Evolutionary conservation across 371 early-diverging fungal species (phyloP), one percentile per base, ranked within the genome.

Genomic region (Circinella minor): DNA sequence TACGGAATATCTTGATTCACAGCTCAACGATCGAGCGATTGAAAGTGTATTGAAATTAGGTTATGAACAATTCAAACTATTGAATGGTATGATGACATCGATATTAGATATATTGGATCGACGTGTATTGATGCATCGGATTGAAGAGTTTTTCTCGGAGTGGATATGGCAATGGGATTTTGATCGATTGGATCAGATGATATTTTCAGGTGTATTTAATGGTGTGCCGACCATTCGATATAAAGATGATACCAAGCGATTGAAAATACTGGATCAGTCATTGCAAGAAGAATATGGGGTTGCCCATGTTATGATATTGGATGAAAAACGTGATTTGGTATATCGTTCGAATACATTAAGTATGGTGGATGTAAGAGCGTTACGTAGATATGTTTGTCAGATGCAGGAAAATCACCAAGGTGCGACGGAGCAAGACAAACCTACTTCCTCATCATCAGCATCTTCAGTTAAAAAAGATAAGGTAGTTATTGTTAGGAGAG

Each of bases 151-250:
- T 65, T 90, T 88, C 66, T 86, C 85, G 5, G 81, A 86, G 15
- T 89, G 89, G 90, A 88, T 90, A 39, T 84, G 86, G 77, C 75
- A 85, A 55, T 89, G 88, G 90, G 86, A 90, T 67, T 88, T 89
- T 74, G 88, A 88, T 75, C 79, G 79, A n/a, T 57, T 76, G 46
- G 81, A 80, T 65, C 77, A 70, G 20, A 80, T 80, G 75, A 66
- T 77, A 4, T 79, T 77, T 66, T 59, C 71, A 3, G 75, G 78
- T 17, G 79, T 84, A 1, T 82, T 85, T 55, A 79, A 85, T 55
- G 80, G 81, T 15, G 70, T 83, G 0, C 87, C 63, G 72, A 76
- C 10, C 74, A 82, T 9, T 81, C 86, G 36, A 60, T 82, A 36
- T 67, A 77, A 17, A 68, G 84, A 63, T 3, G 70, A 74, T 43